Conservation (phyloP, 2,329 filamentous ascomycete genomes). For the Microdochium trichocladiopsis region DNA sequence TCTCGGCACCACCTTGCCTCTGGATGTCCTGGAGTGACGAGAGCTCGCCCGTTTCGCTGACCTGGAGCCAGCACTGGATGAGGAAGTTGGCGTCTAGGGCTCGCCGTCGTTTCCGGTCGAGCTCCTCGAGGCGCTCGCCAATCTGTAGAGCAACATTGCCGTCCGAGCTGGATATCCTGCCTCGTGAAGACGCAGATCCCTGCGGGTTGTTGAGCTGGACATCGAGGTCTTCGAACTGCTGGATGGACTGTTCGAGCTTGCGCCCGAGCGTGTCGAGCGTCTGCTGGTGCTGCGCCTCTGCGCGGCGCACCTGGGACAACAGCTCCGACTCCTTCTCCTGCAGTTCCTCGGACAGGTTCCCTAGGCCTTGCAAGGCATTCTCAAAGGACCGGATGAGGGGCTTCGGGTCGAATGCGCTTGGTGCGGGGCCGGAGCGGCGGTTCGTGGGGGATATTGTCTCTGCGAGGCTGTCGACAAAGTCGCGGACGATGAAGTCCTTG, state of each 20-base stretch:
- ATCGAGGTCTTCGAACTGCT: conserved; percentile 86
- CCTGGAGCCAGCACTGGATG: conserved; percentile 94
- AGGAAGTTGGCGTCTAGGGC: conserved; percentile 92
- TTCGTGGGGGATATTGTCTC: conserved; percentile 74
- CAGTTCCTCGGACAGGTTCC: conserved; percentile 70
- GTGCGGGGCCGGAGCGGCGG: conserved; percentile 65
- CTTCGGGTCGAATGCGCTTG: conserved; percentile 80
- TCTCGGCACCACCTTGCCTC: conserved; percentile 76
- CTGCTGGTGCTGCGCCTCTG: conserved; percentile 85
- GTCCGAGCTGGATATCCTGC: conserved; percentile 36
- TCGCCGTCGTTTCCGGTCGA: conserved; percentile 84
- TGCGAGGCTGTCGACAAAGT: conserved; percentile 91
- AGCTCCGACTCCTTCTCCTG: conserved; percentile 88
- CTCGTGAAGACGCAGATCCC: conserved; percentile 3
- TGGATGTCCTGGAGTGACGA: conserved; percentile 84
- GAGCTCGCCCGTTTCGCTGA: conserved; percentile 82
- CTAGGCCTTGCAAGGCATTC: conserved; percentile 61
- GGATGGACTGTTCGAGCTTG: conserved; percentile 88
- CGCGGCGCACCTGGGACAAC: conserved; percentile 79
- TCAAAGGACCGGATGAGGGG: conserved; percentile 95
- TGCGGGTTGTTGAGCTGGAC: conserved; percentile 64
- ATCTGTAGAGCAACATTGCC: conserved; percentile 93
- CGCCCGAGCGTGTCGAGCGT: conserved; percentile 81
- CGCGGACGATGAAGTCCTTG: conserved; percentile 94
- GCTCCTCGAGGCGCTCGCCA: conserved; percentile 85